Base-by-base conservation (phyloP, 2,329 filamentous ascomycete genomes). In the Pseudodiploospora longispora region DNA sequence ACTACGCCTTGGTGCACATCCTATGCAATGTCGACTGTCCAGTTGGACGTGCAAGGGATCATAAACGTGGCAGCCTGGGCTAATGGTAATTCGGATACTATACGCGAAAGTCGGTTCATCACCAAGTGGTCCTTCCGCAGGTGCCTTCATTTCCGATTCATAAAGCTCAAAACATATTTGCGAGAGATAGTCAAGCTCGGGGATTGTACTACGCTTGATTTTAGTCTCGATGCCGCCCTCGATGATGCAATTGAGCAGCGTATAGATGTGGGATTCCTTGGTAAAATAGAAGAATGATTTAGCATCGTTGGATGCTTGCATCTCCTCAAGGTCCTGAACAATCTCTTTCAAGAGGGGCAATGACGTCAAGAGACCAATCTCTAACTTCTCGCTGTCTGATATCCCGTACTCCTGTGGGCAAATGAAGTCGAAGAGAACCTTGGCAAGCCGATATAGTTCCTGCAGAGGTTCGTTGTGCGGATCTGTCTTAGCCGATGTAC, bases 231-330 rank as follows among this genome's bases (percentile, higher is more conserved):
- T 87, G 30, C 93, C 94, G 48, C 94, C 93, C 63, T 98, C 93
- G 28, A 98, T 78, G 54, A 98, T 97, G 63, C 91, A 97, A 64
- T 98, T 98, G 47, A 98, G 78, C 5, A 98, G 76, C 5, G 93
- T 98, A 69, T 98, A 98, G 51, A 98, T 96, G 63, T 98, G 93
- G 1, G 88, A 95, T 66, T 98, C 93, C 65, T 98, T 98, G 51
- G 93, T 98, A 65, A 98, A 98, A 69, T 98, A 98, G 67, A 97
- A 87, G 71, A 97, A 97, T 2, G 85, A 91, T 61, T 96, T 96
- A 37, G 90, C 89, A 53, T 94, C 87, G 42, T 91, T 84, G 0
- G 87, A 94, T 4, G 93, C 91, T 66, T 98, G 93, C 65, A 97
- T 88, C 65, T 97, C 90, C 68, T 98, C 94, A 2, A 98, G 75